Base-by-base conservation (phyloP, 1,284 basidiomycete species). In the Sanghuangporus weigelae region DNA sequence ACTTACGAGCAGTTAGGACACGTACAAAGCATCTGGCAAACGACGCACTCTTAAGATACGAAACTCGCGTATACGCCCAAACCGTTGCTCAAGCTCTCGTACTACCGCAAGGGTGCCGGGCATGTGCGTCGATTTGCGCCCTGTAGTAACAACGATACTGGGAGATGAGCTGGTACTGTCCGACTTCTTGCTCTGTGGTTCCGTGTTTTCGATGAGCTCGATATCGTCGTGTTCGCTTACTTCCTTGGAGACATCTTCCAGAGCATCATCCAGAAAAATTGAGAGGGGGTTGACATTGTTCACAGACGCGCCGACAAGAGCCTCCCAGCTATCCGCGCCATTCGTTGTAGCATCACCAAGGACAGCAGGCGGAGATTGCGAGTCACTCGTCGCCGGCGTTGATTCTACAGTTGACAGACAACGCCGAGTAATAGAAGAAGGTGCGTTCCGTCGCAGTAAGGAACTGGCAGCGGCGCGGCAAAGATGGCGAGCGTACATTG, bases 51-150 rank as follows among this genome's bases (percentile, higher is more conserved):
- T 50, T 6, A 59, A 49, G 16, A 56, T 16, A 8, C 38, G 53
- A 42, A 64, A 64, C 5, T 64, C 63, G 8, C 42, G 23, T 19
- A 64, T 36, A 16, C 39, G 31, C 14, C 63, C 63, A 39, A 64
- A 64, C 14, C 63, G 48, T 26, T 50, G 36, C 36, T 64, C 63
- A 12, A 64, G 26, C n/a, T 60, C 63, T 5, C 51, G 63, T 14
- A 64, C 42, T 36, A 64, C 19, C 14, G 63, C 49, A 26, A 64
- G 53, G 19, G 35, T 57, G 35, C 40, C 59, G 7, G 53, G 63
- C 21, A 64, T 38, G 19, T 49, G 54, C 21, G 21, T 36, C 21
- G 38, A 23, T 31, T 19, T 38, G 26, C 11, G 16, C 19, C 38
- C 53, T 38, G 53, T 26, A 36, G 38, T 14, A 35, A 54, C n/a